These are phyloP conservation scores for Trichosporon ovoides DNA, from an alignment of 1,284 basidiomycete species.

Conservation along the genomic window DNA sequence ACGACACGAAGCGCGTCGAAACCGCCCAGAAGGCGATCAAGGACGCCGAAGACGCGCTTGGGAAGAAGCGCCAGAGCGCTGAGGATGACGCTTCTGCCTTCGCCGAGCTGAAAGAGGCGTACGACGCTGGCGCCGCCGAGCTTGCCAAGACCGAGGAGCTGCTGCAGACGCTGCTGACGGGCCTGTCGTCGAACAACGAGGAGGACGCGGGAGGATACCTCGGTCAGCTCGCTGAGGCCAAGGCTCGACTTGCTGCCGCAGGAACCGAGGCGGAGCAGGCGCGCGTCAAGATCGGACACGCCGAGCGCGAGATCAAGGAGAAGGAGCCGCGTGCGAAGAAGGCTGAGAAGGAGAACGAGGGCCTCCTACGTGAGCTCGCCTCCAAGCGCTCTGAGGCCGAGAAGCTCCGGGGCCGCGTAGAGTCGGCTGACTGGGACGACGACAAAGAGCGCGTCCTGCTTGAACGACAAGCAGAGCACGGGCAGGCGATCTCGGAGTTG, in stretches of 20 bases:
- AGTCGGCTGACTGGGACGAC: slow-evolving; percentile 69
- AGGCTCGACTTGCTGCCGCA: slow-evolving; percentile 67
- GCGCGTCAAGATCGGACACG: slow-evolving; percentile 70
- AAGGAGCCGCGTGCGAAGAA: slow-evolving; percentile 77
- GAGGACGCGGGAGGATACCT: slow-evolving; percentile 80
- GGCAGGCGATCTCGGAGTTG: slow-evolving; percentile 57
- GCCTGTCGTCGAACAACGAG: slow-evolving; percentile 60
- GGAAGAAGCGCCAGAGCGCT: slow-evolving; percentile 59
- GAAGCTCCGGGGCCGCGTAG: slow-evolving; percentile 56
- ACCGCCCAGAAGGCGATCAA: slow-evolving; percentile 58
- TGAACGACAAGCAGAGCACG: slow-evolving; percentile 56
- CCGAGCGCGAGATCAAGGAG: slow-evolving; percentile 71
- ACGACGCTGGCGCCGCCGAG: slow-evolving; percentile 61
- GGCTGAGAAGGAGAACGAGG: slow-evolving; percentile 77
- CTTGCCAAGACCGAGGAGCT: slow-evolving; percentile 80
- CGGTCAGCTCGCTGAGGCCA: slow-evolving; percentile 90
- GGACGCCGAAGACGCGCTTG: slow-evolving; percentile 58
- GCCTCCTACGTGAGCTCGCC: slow-evolving; percentile 62
- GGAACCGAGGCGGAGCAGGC: slow-evolving; percentile 81
- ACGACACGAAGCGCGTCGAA: slow-evolving; percentile 66
- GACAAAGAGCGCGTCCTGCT: slow-evolving; percentile 69
- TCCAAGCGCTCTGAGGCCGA: slow-evolving; percentile 61
- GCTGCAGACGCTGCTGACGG: slow-evolving; percentile 90
- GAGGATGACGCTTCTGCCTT: slow-evolving; percentile 48
- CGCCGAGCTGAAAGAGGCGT: slow-evolving; percentile 56